phyloP scores from a whole-genome alignment of 768 basidiomycete genomes.

The Phylloporus arenicola region DNA sequence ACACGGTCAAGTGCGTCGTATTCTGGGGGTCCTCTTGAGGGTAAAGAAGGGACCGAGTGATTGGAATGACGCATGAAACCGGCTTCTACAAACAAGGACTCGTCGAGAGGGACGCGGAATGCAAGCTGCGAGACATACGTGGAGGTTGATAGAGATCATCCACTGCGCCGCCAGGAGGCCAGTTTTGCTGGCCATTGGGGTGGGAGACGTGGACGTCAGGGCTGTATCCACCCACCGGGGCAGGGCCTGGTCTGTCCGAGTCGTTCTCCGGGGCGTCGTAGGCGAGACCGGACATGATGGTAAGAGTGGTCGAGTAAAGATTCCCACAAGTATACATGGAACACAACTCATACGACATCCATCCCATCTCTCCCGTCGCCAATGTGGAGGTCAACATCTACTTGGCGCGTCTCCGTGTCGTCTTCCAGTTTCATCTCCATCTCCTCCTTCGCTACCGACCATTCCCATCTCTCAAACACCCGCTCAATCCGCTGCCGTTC shows the following conservation, averaged over 20 bases:
- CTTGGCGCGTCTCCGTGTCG: neutral
- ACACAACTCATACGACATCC: constrained; percentile 4
- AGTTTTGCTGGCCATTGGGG: constrained; percentile 5
- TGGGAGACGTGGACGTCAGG: constrained; percentile 4
- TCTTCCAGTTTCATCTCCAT: constrained; percentile 29
- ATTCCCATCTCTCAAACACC: constrained; percentile 61
- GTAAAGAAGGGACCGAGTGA: constrained; percentile 43
- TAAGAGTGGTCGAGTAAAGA: neutral
- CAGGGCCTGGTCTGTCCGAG: constrained; percentile 6
- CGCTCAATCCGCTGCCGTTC: constrained; percentile 73
- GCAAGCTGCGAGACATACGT: constrained; percentile 16
- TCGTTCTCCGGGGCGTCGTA: constrained; percentile 23
- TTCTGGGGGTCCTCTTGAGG: constrained; percentile 34
- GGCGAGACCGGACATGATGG: constrained; percentile 28
- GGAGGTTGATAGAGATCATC: constrained; percentile 18
- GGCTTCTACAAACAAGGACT: constrained; percentile 11
- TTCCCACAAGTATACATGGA: neutral
- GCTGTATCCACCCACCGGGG: constrained; percentile 1
- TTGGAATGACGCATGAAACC: constrained; percentile 42
- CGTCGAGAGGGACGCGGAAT: constrained; percentile 6
- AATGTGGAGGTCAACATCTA: constrained; percentile 2
- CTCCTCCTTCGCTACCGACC: constrained; percentile 32
- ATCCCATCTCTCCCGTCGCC: constrained; percentile 4
- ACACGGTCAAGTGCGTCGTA: constrained; percentile 25
- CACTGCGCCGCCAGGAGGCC: constrained; percentile 1